Evolutionary conservation across 495 filamentous ascomycete genomes (phyloP).

Genomic region (Letharia columbiana): DNA sequence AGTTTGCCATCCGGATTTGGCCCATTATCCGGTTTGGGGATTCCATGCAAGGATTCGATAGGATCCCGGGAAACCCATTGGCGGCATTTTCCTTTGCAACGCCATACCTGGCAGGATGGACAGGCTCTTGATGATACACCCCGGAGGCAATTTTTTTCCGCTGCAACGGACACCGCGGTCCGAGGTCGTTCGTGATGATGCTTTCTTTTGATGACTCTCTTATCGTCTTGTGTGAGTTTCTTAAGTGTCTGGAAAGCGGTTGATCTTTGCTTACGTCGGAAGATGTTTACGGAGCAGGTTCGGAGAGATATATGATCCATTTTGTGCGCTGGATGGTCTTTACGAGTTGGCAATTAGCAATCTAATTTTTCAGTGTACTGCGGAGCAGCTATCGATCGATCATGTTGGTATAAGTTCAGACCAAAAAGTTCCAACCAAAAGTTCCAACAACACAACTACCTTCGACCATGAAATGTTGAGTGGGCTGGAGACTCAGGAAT

Average conservation of each 20-base stretch:
- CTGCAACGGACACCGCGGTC: constrained; percentile 2
- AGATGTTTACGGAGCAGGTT: background rate
- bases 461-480: background rate
- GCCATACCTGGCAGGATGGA: constrained; percentile 6
- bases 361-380: background rate
- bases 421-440: constrained; percentile 4
- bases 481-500: background rate
- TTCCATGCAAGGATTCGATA: background rate
- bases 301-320: background rate
- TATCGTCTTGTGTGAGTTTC: constrained; percentile 2
- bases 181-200: constrained; percentile 4
- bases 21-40: constrained; percentile 3
- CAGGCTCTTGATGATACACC: constrained; percentile 1
- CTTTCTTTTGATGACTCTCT: constrained; percentile 7
- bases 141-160: constrained; percentile 11
- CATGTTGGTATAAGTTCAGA: background rate
- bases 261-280: background rate
- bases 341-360: background rate
- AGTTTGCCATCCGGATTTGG: constrained; percentile 9
- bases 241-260: background rate
- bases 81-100: constrained; percentile 1
- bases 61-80: constrained; percentile 5
- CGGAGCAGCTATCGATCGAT: background rate
- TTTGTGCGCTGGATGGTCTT: background rate
- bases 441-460: background rate